Evolutionary conservation across 176 grass and related monocot genomes (phyloP).

Genomic region (Oryza brachyantha): DNA sequence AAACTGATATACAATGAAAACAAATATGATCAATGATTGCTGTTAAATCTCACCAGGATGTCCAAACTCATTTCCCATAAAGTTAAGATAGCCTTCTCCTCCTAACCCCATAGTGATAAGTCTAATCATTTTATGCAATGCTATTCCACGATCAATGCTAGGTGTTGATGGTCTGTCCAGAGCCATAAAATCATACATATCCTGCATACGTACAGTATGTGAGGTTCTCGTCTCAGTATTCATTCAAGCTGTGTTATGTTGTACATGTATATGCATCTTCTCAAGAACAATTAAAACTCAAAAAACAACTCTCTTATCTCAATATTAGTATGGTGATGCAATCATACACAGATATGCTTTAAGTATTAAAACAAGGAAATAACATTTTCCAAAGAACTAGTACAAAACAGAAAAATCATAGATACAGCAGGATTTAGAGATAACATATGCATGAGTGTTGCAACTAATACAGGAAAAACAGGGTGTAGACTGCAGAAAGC

Average conservation of each 20-base stretch:
- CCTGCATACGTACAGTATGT: constrained; percentile 41
- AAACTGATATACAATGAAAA: constrained; percentile 12
- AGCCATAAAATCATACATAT: constrained; percentile 99
- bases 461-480: constrained; percentile 9
- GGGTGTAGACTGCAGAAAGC: neutral
- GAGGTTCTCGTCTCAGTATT: constrained; percentile 1
- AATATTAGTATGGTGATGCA: neutral
- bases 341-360: neutral
- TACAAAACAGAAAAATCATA: neutral
- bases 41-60: constrained; percentile 74
- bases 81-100: constrained; percentile 96
- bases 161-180: constrained; percentile 86
- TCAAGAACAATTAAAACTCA: neutral
- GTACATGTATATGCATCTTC: constrained; percentile 15
- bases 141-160: constrained; percentile 94
- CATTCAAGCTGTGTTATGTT: neutral
- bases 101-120: constrained; percentile 95
- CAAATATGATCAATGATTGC: constrained; percentile 1
- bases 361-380: constrained; percentile 10
- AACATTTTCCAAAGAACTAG: neutral
- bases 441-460: neutral
- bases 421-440: neutral
- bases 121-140: constrained; percentile 99
- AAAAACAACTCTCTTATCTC: constrained; percentile 1
- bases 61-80: constrained; percentile 99